Percentiles rank a stretch among this genome's conserved stretches.
phyloP scores from a whole-genome alignment of 2,329 filamentous ascomycete genomes.

The Madurella mycetomatis region DNA sequence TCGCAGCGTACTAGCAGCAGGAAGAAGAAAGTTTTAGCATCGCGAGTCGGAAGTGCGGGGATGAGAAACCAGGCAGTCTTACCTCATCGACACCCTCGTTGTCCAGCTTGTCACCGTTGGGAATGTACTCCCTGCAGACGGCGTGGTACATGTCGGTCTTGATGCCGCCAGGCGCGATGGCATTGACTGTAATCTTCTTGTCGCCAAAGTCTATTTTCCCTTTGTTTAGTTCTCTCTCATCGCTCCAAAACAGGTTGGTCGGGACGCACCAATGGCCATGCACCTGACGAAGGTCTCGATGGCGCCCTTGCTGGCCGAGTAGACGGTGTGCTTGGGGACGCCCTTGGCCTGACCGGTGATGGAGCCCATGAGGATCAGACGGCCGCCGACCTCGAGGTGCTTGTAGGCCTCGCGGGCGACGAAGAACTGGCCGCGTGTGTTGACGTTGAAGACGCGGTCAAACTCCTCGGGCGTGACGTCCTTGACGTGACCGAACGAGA shows the following conservation, averaged over 20 bases:
- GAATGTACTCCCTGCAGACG: conserved; percentile 60
- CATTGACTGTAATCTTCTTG: conserved; percentile 61
- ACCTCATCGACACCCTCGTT: conserved; percentile 55
- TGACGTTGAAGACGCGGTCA: conserved; percentile 66
- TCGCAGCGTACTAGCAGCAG: conserved; percentile 49
- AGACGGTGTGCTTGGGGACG: conserved; percentile 67
- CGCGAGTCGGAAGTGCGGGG: background rate
- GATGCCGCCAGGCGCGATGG: conserved; percentile 59
- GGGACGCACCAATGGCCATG: conserved; percentile 59
- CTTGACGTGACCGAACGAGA: conserved; percentile 63
- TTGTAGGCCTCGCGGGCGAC: conserved; percentile 67
- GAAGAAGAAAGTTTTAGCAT: background rate
- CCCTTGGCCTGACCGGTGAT: conserved; percentile 64
- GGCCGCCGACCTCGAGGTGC: conserved; percentile 62
- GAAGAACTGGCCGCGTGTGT: conserved; percentile 67
- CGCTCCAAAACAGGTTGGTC: background rate
- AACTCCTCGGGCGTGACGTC: conserved; percentile 67
- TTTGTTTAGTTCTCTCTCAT: background rate
- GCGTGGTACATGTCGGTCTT: conserved; percentile 63
- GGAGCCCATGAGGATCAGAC: conserved; percentile 68
- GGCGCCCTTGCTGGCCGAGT: conserved; percentile 71
- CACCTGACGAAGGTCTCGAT: conserved; percentile 73
- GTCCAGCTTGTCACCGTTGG: conserved; percentile 49
- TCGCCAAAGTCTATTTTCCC: conserved; percentile 53
- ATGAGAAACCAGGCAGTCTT: conserved; percentile 21